These are phyloP conservation scores for Cinchona pubescens DNA, from an alignment of 257 asterid species.

Conservation along the genomic window DNA sequence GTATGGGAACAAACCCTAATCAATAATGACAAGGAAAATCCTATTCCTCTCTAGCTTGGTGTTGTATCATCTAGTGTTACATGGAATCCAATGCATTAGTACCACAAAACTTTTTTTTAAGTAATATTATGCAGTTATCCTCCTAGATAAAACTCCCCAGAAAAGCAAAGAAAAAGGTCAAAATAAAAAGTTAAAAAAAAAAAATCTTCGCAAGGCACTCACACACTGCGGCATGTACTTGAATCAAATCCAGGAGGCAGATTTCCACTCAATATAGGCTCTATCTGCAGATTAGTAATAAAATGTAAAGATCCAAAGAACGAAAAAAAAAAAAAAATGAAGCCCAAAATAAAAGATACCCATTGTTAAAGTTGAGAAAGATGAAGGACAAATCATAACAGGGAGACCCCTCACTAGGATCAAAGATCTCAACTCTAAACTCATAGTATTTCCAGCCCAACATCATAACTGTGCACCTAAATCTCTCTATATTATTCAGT, in stretches of 20 bases:
- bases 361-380: neutral
- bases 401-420: neutral
- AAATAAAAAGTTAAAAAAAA: conserved; percentile 4
- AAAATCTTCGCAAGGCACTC: conserved; percentile 38
- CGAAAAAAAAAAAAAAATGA: neutral
- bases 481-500: neutral
- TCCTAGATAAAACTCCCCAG: conserved; percentile 14
- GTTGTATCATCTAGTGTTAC: neutral
- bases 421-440: neutral
- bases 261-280: conserved; percentile 85
- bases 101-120: neutral
- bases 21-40: neutral
- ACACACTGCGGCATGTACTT: conserved; percentile 91
- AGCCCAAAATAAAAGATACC: neutral
- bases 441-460: neutral
- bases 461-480: neutral
- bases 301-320: conserved; percentile 17
- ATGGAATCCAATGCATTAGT: neutral
- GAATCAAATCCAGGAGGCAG: conserved; percentile 87
- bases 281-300: conserved; percentile 56
- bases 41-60: too few species aligned
- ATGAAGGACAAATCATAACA: neutral
- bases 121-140: neutral
- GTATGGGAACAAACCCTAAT: neutral
- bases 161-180: conserved; percentile 9